Evolutionary conservation across 352 stramenopile genomes (phyloP).

Genomic region (Globisporangium cederbergense): DNA sequence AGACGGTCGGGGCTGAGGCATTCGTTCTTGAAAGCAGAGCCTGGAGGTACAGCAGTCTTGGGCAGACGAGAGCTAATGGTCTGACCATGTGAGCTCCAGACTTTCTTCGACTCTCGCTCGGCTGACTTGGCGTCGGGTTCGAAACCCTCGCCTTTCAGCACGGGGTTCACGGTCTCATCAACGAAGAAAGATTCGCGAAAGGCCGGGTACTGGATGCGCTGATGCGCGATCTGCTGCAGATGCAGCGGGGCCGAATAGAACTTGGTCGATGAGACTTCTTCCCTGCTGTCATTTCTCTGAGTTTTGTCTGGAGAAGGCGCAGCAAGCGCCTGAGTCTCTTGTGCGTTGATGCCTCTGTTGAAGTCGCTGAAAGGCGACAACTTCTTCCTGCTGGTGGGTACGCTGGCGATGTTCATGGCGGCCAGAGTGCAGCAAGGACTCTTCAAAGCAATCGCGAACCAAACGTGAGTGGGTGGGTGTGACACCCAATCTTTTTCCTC

Average conservation of each 20-base stretch:
- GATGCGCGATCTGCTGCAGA: slow-evolving; percentile 12
- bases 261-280: background rate
- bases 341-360: background rate
- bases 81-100: slow-evolving; percentile 46
- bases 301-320: background rate
- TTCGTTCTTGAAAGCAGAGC: slow-evolving; percentile 65
- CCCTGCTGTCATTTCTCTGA: background rate
- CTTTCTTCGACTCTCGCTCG: slow-evolving; percentile 41
- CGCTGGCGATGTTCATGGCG: slow-evolving; percentile 18
- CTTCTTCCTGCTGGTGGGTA: background rate
- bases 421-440: background rate
- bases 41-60: slow-evolving; percentile 52
- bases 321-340: background rate
- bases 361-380: background rate
- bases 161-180: slow-evolving; percentile 44
- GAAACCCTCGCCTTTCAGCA: slow-evolving; percentile 33
- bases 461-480: background rate
- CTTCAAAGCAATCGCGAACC: background rate
- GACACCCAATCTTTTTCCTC: background rate
- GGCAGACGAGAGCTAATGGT: slow-evolving; percentile 42
- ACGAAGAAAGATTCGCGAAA: slow-evolving; percentile 72
- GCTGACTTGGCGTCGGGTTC: slow-evolving; percentile 28
- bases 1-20: slow-evolving; percentile 57
- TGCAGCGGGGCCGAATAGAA: background rate
- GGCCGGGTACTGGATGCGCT: slow-evolving; percentile 33